Percentiles rank a stretch among this genome's conserved stretches.
phyloP scores from a whole-genome alignment of 1,139 yeast species.

The Pichia kudriavzevii region DNA sequence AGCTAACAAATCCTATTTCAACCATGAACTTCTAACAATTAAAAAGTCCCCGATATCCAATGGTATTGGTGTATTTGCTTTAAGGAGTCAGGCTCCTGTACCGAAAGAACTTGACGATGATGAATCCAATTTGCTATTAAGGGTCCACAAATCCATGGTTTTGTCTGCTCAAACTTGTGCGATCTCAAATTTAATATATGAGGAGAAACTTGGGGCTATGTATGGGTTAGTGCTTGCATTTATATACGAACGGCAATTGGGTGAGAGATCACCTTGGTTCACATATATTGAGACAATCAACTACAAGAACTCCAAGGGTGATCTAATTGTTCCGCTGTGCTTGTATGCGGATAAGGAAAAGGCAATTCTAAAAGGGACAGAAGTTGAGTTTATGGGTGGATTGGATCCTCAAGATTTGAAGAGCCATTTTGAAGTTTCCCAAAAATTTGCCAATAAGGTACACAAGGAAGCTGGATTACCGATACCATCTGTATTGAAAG shows the following conservation, averaged over 20 bases:
- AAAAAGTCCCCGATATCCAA: conserved; percentile 42
- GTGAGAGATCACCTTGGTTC: conserved; percentile 67
- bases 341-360: conserved; percentile 55
- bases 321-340: conserved; percentile 48
- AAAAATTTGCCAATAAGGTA: conserved; percentile 39
- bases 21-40: conserved; percentile 38
- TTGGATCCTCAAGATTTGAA: conserved; percentile 52
- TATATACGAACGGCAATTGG: conserved; percentile 54
- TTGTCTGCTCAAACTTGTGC: conserved; percentile 54
- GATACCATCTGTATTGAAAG: conserved; percentile 20
- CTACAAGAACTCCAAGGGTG: conserved; percentile 24
- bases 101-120: conserved; percentile 25
- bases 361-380: conserved; percentile 52
- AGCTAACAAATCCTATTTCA: conserved; percentile 40
- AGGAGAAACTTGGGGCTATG: conserved; percentile 55
- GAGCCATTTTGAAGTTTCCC: conserved; percentile 45
- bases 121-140: conserved; percentile 28
- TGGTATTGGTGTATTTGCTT: conserved; percentile 72
- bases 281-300: conserved; percentile 54
- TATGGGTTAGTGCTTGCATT: conserved; percentile 60
- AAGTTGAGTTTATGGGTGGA: conserved; percentile 56
- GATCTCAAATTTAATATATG: conserved; percentile 61
- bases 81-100: conserved; percentile 31
- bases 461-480: conserved; percentile 34
- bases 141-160: conserved; percentile 45